These are phyloP conservation scores for Suillus variegatus DNA, from an alignment of 768 basidiomycete species.

Conservation along the genomic window DNA sequence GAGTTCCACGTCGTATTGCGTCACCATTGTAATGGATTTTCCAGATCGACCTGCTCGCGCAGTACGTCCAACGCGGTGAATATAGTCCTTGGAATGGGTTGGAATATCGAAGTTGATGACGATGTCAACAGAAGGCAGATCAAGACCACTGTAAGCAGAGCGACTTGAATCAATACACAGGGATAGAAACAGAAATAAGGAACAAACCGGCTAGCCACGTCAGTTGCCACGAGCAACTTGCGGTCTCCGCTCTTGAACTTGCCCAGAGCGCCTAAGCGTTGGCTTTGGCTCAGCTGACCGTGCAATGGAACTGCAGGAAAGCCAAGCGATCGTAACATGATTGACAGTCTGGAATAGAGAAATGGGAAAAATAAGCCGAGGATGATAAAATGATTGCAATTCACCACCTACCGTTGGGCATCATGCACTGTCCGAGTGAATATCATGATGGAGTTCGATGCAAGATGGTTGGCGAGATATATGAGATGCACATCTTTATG, in stretches of 20 bases:
- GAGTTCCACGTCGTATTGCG: constrained; percentile 98
- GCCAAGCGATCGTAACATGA: constrained; percentile 86
- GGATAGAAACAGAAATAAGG: background rate
- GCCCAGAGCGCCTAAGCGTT: constrained; percentile 86
- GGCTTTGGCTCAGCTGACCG: constrained; percentile 92
- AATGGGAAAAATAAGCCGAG: constrained; percentile 1
- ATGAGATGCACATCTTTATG: constrained; percentile 93
- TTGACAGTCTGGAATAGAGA: constrained; percentile 60
- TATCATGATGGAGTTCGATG: constrained; percentile 92
- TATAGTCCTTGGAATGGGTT: constrained; percentile 98
- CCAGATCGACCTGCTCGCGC: constrained; percentile 97
- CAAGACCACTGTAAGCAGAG: constrained; percentile 65
- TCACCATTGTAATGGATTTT: constrained; percentile 95
- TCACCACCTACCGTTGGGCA: constrained; percentile 64
- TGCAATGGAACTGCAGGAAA: constrained; percentile 96
- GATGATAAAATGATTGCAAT: background rate
- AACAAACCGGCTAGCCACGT: constrained; percentile 87
- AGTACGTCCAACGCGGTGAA: constrained; percentile 96
- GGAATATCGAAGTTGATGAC: constrained; percentile 99
- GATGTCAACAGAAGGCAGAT: constrained; percentile 93
- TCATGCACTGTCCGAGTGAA: constrained; percentile 97
- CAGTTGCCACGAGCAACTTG: constrained; percentile 91
- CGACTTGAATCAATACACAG: background rate
- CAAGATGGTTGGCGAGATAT: constrained; percentile 84
- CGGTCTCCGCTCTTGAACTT: constrained; percentile 97